Base-by-base conservation (phyloP, 2,329 filamentous ascomycete species). In the Penicillium polonicum region DNA sequence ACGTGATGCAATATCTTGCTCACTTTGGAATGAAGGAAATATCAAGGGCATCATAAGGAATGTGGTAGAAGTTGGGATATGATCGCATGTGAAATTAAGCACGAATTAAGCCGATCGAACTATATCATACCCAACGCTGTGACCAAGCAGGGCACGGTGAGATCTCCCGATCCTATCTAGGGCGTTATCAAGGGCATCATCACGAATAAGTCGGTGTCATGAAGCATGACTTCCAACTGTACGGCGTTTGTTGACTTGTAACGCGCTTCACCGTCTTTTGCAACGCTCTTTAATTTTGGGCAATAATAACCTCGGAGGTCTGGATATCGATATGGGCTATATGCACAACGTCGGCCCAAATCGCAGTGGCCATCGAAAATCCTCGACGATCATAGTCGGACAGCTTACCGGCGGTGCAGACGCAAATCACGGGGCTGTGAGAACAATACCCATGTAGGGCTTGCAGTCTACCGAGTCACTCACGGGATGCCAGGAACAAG, bases 191-290 rank as follows among this genome's bases (percentile, higher is more conserved):
- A 21, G 36, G 4, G 5, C 3, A 54, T 36, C 23, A 29, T 29
- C 29, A 46, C 31, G 13, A 46, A 60, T 50, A 45, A 29, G 23
- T 41, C 48, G 52, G 48, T 27, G 51, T 50, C 45, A 31, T 49
- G 50, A n/a, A n/a, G 45, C 46, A 54, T 55, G 52, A 29, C 25
- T 25, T 35, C 21, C 48, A 48, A 29, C 29, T 29, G 29, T 45
- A 41, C 44, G 42, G 36, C 38, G 45, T 57, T 58, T 52, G 52
- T 61, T 60, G 55, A 61, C 51, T 56, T 60, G 52, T 57, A 38
- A 43, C 27, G 36, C 25, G 42, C 25, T 59, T 65, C 65, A 67
- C 65, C 65, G 65, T 67, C 65, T 67, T 66, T 67, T 67, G 49
- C 44, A 38, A 58, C 21, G 29, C n/a, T 49, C 31, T 10, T 46